phyloP scores from a whole-genome alignment of 345 rosid genomes.

The Carallia pectinifolia region DNA sequence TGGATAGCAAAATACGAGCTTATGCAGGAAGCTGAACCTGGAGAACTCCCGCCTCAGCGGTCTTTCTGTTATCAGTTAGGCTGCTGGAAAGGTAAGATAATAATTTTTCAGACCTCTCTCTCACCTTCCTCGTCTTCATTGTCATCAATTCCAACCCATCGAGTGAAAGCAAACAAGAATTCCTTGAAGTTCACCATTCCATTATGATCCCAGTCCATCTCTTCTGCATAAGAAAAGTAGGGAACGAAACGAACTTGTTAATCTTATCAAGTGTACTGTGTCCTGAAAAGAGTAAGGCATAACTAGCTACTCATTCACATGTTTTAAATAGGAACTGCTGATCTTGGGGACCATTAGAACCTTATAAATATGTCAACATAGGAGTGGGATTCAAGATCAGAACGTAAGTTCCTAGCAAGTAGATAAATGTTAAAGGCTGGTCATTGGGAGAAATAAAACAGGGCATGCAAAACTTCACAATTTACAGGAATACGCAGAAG shows the following conservation, averaged over 20 bases:
- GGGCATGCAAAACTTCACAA: no score
- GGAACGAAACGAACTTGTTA: neutral
- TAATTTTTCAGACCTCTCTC: slow-evolving; percentile 18
- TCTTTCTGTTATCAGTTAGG: neutral
- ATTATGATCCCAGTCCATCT: slow-evolving; percentile 99
- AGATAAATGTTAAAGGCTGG: no score
- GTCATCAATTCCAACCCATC: slow-evolving; percentile 85
- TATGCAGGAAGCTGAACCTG: neutral
- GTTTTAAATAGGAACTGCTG: no score
- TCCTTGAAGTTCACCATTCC: slow-evolving; percentile 95
- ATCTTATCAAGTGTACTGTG: neutral
- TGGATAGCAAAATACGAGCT: slow-evolving; percentile 3
- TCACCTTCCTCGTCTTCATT: slow-evolving; percentile 61
- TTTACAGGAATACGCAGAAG: no score
- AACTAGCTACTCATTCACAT: neutral
- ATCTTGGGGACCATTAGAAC: no score
- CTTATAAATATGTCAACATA: no score
- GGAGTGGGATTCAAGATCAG: no score
- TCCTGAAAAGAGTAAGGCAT: neutral
- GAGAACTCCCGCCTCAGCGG: neutral
- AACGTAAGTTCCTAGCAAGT: no score
- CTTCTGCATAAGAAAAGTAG: slow-evolving; percentile 52
- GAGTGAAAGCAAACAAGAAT: slow-evolving; percentile 85
- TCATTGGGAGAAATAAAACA: no score
- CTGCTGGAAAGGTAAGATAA: neutral